Conservation (phyloP, 306 rosid species). For the Fagus crenata region DNA sequence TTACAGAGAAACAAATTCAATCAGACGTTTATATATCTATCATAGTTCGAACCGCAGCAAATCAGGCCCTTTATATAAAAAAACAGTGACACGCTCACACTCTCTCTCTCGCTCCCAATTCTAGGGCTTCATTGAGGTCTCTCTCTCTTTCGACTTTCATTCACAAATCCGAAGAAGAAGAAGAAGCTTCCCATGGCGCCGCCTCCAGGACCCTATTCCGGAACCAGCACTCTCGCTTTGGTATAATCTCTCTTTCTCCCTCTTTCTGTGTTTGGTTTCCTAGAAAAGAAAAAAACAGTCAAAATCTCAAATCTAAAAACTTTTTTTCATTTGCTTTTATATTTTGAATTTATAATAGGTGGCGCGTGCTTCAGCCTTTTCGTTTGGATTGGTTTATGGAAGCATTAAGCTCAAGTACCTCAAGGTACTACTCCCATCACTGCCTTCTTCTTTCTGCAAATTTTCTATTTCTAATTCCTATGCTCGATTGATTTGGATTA, state of each 20-base stretch:
- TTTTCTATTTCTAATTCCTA: not conserved
- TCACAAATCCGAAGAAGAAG: not conserved
- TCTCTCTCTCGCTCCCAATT: not conserved
- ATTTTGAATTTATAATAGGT: constrained; percentile 46
- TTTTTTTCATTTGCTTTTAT: not conserved
- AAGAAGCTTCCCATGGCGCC: constrained; percentile 56
- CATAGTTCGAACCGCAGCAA: too few relatives aligned
- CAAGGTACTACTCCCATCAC: constrained; percentile 43
- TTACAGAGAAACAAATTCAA: too few relatives aligned
- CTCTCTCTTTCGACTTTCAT: not conserved
- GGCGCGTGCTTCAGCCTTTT: constrained; percentile 87
- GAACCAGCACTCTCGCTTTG: constrained; percentile 88
- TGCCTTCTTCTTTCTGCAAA: not conserved
- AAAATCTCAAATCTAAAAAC: not conserved
- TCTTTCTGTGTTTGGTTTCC: constrained; percentile 7
- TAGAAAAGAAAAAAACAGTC: not conserved
- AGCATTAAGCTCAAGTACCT: constrained; percentile 75
- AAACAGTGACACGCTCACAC: too few relatives aligned
- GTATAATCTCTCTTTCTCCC: constrained; percentile 29
- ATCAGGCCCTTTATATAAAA: too few relatives aligned
- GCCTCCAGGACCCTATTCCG: constrained; percentile 89
- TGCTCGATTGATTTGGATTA: too few relatives aligned
- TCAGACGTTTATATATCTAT: too few relatives aligned
- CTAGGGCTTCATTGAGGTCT: constrained; percentile 38
- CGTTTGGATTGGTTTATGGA: constrained; percentile 83